Evolutionary conservation across 1,284 basidiomycete species (phyloP).

Genomic region (Boletus smithii): DNA sequence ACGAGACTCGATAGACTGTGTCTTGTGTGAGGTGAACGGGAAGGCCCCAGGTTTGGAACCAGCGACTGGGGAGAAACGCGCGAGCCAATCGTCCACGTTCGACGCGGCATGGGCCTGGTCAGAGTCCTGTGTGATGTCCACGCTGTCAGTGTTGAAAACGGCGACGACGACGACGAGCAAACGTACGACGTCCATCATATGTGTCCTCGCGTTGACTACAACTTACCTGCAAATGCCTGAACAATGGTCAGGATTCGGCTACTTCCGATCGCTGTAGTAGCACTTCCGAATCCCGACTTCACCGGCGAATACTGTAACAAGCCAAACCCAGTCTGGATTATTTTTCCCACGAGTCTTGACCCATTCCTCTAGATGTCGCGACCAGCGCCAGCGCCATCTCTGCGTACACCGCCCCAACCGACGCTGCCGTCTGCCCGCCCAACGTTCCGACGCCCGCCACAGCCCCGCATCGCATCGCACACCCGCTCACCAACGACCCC

Average conservation of each 20-base stretch:
- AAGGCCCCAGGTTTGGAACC: slow-evolving; percentile 18
- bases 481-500: slow-evolving; percentile 13
- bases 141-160: slow-evolving; percentile 5
- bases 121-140: slow-evolving; percentile 13
- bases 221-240: background rate
- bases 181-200: slow-evolving; percentile 37
- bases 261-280: no score
- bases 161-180: background rate
- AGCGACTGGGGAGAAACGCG: slow-evolving; percentile 17
- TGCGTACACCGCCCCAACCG: slow-evolving; percentile 22
- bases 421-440: slow-evolving; percentile 24
- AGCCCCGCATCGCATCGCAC: slow-evolving; percentile 24
- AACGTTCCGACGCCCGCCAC: slow-evolving; percentile 21
- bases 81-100: slow-evolving; percentile 24
- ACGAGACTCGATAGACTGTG: slow-evolving; percentile 52
- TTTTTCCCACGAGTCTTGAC: slow-evolving; percentile 10
- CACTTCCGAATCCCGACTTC: no score
- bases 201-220: background rate
- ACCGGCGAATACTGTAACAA: no score
- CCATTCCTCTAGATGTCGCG: slow-evolving; percentile 20
- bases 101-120: background rate
- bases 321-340: no score
- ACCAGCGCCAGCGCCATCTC: background rate
- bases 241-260: slow-evolving; percentile 13
- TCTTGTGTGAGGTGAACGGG: slow-evolving; percentile 23